Evolutionary conservation across 768 basidiomycete genomes (phyloP).

Genomic region (Lyophyllum shimeji): DNA sequence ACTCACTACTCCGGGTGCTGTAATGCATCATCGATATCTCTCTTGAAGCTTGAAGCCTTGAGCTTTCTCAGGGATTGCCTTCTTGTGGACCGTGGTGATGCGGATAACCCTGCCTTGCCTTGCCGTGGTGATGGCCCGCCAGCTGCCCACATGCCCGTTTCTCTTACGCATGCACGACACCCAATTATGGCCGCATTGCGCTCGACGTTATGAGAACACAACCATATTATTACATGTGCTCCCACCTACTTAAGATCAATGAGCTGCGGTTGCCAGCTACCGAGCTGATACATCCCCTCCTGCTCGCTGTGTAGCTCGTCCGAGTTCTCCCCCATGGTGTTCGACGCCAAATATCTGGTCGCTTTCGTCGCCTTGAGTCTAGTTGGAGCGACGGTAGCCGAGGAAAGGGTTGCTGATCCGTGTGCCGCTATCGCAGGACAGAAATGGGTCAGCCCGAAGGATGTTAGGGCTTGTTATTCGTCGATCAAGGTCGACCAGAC

Average conservation of each 20-base stretch:
- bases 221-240: slow-evolving; percentile 4
- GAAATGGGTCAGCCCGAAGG: slow-evolving; percentile 53
- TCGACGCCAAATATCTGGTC: slow-evolving; percentile 5
- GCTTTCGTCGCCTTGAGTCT: slow-evolving; percentile 10
- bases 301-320: not conserved
- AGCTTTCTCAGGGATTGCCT: slow-evolving; percentile 1
- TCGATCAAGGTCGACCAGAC: slow-evolving; percentile 46
- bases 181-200: slow-evolving; percentile 5
- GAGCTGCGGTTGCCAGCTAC: not conserved
- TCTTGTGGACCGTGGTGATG: no score
- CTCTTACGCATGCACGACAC: not conserved
- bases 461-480: slow-evolving; percentile 50
- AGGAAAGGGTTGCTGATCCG: slow-evolving; percentile 32
- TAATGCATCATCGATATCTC: no score
- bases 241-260: slow-evolving; percentile 2
- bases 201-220: not conserved
- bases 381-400: slow-evolving; percentile 5
- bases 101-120: no score
- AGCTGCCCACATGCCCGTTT: slow-evolving; percentile 4
- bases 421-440: slow-evolving; percentile 53
- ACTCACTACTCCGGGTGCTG: not conserved
- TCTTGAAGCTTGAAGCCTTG: no score
- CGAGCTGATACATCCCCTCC: not conserved
- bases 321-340: slow-evolving; percentile 6
- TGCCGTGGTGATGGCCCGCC: not conserved